Conservation (phyloP, 108 stramenopile genomes). For the Craspedostauros australis region DNA sequence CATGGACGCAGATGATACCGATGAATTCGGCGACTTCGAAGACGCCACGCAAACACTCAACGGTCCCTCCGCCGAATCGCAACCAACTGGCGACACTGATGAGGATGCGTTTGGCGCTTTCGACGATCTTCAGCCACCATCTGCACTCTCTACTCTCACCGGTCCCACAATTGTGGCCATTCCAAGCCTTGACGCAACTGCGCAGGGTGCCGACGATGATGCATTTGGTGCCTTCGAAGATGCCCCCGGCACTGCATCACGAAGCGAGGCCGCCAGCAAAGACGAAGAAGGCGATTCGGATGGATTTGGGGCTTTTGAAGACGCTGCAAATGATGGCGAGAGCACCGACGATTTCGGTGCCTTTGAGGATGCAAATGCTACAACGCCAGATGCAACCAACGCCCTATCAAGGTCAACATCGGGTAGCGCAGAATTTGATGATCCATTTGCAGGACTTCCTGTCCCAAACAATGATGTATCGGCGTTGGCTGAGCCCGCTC, state of each 20-base stretch:
- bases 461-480: no score
- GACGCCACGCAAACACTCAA: neutral
- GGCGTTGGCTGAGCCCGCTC: no score
- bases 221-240: neutral
- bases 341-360: no score
- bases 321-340: no score
- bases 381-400: no score
- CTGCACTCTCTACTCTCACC: no score
- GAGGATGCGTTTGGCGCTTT: conserved; percentile 11
- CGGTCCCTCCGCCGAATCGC: neutral
- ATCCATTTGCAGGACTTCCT: no score
- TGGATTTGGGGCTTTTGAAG: no score
- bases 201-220: neutral
- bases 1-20: neutral
- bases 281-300: neutral
- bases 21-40: neutral
- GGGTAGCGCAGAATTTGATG: neutral
- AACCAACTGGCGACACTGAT: conserved; percentile 6
- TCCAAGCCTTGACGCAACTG: neutral
- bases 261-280: neutral
- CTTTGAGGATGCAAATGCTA: no score
- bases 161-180: neutral
- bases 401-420: no score
- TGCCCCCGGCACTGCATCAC: neutral
- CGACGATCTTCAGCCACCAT: no score